A percentile compares a stretch with the other conserved stretches of the same genome.
These are phyloP conservation scores for Acorus calamus DNA, from an alignment of 106 monocot genomes.

Conservation along the genomic window DNA sequence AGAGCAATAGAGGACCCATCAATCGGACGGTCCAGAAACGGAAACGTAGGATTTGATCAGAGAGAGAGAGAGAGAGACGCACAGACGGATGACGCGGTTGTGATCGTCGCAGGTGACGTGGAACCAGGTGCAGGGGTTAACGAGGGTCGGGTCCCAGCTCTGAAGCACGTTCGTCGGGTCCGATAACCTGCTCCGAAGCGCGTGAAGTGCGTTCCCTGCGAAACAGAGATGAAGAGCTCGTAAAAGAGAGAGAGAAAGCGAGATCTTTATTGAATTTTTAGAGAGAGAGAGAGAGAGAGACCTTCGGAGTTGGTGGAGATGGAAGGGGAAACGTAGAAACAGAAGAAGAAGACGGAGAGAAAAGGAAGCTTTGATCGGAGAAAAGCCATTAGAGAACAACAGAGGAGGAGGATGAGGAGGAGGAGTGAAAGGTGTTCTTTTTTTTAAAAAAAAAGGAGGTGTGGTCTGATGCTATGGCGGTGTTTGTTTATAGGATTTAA, in stretches of 20 bases:
- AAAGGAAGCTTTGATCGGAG: too few relatives aligned
- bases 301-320: slow-evolving; percentile 79
- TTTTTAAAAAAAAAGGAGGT: too few relatives aligned
- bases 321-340: slow-evolving; percentile 22
- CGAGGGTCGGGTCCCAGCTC: slow-evolving; percentile 67
- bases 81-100: slow-evolving; percentile 1
- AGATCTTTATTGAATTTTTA: too few relatives aligned
- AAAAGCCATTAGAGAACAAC: too few relatives aligned
- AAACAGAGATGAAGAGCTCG: not conserved
- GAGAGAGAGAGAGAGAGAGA: not conserved
- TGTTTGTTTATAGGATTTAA: too few relatives aligned
- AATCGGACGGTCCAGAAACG: too few relatives aligned
- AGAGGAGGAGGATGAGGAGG: slow-evolving; percentile 25
- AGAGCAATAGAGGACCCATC: too few relatives aligned
- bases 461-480: too few relatives aligned
- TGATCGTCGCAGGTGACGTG: slow-evolving; percentile 5
- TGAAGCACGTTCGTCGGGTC: slow-evolving; percentile 71
- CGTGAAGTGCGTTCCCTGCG: slow-evolving; percentile 76
- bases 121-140: slow-evolving; percentile 11
- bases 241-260: not conserved
- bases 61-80: too few relatives aligned
- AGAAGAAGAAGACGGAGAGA: slow-evolving; percentile 11
- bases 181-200: slow-evolving; percentile 18
- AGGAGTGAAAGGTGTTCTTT: not conserved
- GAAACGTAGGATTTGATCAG: too few relatives aligned